phyloP scores from a whole-genome alignment of 169 alveolate genomes.

The Condylostoma magnum region DNA sequence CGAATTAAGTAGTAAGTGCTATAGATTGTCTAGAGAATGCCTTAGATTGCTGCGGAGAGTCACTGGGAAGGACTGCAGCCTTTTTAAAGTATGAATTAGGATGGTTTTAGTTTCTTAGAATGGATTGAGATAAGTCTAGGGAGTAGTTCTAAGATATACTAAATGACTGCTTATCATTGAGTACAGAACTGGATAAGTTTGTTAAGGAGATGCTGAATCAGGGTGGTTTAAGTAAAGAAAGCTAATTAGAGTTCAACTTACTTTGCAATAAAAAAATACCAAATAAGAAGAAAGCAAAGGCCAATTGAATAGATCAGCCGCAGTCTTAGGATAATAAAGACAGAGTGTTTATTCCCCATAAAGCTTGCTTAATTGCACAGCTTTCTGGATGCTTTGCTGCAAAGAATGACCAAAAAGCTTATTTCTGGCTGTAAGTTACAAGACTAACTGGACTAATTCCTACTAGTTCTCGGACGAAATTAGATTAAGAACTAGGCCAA shows the following conservation, averaged over 20 bases:
- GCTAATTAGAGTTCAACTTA: not conserved
- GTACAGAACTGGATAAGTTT: conserved; percentile 13
- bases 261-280: not conserved
- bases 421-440: conserved; percentile 34
- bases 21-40: conserved; percentile 34
- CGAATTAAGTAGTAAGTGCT: conserved; percentile 42
- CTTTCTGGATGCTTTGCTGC: conserved; percentile 51
- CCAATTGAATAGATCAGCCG: not conserved
- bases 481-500: conserved; percentile 51
- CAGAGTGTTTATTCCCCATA: conserved; percentile 47
- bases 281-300: conserved; percentile 1
- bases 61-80: conserved; percentile 31
- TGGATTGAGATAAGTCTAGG: conserved; percentile 34
- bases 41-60: conserved; percentile 34
- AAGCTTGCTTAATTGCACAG: conserved; percentile 48
- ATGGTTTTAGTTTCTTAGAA: conserved; percentile 47
- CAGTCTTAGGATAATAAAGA: conserved; percentile 38
- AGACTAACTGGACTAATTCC: conserved; percentile 30
- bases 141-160: not conserved
- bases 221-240: not conserved
- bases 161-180: conserved; percentile 1
- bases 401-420: not conserved
- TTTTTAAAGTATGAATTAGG: conserved; percentile 56
- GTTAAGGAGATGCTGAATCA: conserved; percentile 8
- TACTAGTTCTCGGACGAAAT: conserved; percentile 27